phyloP scores from a whole-genome alignment of 2,329 filamentous ascomycete species.

The Camptophora hylomeconis region DNA sequence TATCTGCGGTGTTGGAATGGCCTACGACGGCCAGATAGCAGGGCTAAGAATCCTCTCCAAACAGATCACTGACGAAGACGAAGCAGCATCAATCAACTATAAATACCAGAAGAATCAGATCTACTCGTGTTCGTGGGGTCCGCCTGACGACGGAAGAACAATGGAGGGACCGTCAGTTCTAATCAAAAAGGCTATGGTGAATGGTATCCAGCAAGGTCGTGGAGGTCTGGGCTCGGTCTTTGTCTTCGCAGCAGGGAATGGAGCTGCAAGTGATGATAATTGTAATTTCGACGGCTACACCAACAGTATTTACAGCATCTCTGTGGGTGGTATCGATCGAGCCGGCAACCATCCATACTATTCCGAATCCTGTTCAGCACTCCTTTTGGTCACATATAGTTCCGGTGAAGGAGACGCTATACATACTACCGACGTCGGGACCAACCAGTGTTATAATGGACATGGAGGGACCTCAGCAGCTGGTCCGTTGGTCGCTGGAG shows the following conservation, averaged over 20 bases:
- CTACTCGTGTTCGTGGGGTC: conserved; percentile 98
- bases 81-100: conserved; percentile 86
- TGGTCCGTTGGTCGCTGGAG: conserved; percentile 80
- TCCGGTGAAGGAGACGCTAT: conserved; percentile 82
- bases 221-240: conserved; percentile 77
- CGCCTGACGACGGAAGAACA: conserved; percentile 78
- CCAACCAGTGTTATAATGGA: conserved; percentile 61
- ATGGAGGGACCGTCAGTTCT: conserved; percentile 91
- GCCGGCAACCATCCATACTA: conserved; percentile 87
- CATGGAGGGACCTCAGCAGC: conserved; percentile 95
- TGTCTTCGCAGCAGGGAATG: conserved; percentile 94
- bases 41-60: conserved; percentile 89
- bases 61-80: conserved; percentile 80
- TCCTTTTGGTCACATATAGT: conserved; percentile 92
- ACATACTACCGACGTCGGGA: conserved; percentile 89
- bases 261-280: conserved; percentile 75
- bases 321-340: conserved; percentile 82
- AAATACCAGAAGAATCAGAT: conserved; percentile 85
- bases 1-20: conserved; percentile 89
- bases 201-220: conserved; percentile 79
- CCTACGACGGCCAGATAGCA: conserved; percentile 80
- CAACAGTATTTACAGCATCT: conserved; percentile 98
- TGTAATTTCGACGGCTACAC: conserved; percentile 99
- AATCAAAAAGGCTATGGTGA: conserved; percentile 81
- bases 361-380: conserved; percentile 89